A percentile compares a stretch with the other conserved stretches of the same genome.
These are phyloP conservation scores for Umbelopsis sp. DNA, from an alignment of 192 early-diverging fungal genomes.

Conservation along the genomic window DNA sequence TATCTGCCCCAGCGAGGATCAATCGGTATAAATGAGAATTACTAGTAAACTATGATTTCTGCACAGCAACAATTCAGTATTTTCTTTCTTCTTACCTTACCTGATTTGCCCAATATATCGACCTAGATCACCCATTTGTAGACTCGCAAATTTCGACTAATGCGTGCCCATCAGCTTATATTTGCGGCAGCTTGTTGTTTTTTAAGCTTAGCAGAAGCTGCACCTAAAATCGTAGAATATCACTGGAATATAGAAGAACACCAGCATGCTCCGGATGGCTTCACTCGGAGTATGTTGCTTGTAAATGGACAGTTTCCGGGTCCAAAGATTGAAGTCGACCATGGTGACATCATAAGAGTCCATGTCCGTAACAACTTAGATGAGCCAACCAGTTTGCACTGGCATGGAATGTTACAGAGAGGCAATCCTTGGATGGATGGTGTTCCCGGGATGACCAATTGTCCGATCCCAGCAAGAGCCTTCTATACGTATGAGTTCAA, in stretches of 20 bases:
- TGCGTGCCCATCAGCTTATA: background rate
- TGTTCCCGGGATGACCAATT: conserved; percentile 64
- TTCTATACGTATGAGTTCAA: conserved; percentile 48
- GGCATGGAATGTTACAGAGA: conserved; percentile 83
- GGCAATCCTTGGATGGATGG: conserved; percentile 71
- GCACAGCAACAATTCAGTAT: background rate
- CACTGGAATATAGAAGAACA: background rate
- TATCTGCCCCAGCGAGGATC: background rate
- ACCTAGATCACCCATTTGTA: background rate
- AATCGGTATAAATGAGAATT: background rate
- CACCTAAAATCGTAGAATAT: conserved; percentile 4
- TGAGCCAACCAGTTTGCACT: conserved; percentile 65
- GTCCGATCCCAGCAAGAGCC: conserved; percentile 46
- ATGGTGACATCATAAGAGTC: conserved; percentile 50
- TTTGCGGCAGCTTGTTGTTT: background rate
- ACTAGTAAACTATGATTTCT: background rate
- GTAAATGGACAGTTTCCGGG: conserved; percentile 58
- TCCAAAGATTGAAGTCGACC: conserved; percentile 50
- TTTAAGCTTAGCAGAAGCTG: background rate
- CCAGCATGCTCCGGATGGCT: conserved; percentile 9
- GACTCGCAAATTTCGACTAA: background rate
- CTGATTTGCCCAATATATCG: background rate
- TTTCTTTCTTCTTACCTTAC: background rate
- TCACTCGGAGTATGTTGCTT: conserved; percentile 5
- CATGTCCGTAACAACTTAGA: conserved; percentile 56